These are phyloP conservation scores for Cladosporium sphaerospermum DNA, from an alignment of 2,329 filamentous ascomycete species.

Conservation along the genomic window DNA sequence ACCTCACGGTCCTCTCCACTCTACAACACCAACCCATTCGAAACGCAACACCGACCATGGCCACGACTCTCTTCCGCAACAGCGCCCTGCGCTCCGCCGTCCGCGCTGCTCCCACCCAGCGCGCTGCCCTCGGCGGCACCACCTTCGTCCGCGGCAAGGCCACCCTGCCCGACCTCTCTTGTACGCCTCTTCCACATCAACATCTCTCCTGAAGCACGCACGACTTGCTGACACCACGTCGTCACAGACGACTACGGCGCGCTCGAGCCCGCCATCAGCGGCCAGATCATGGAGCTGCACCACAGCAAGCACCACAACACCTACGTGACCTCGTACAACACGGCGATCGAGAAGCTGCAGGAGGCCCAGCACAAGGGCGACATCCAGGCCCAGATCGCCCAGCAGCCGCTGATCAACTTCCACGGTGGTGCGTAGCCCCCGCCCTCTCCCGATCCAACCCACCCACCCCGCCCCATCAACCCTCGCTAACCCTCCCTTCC, in stretches of 20 bases:
- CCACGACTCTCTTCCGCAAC: constrained; percentile 67
- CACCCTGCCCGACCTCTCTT: constrained; percentile 81
- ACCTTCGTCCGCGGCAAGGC: constrained; percentile 82
- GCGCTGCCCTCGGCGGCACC: constrained; percentile 61
- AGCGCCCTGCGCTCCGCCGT: constrained; percentile 65
- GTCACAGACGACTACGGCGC: constrained; percentile 85
- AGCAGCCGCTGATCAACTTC: constrained; percentile 58
- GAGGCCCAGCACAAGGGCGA: constrained; percentile 51
- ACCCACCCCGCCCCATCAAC: background rate
- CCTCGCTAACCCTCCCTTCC: background rate
- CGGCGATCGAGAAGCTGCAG: constrained; percentile 64
- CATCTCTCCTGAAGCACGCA: constrained; percentile 29
- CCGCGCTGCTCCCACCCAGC: constrained; percentile 56
- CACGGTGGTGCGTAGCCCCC: constrained; percentile 47
- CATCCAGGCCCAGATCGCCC: constrained; percentile 48
- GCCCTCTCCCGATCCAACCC: background rate
- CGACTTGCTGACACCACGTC: background rate
- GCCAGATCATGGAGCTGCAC: constrained; percentile 94
- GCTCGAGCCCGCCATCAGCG: constrained; percentile 76
- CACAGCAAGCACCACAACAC: constrained; percentile 92
- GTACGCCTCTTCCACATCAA: constrained; percentile 36
- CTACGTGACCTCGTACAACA: constrained; percentile 85
- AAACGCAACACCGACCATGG: constrained; percentile 50
- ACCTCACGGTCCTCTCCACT: background rate
- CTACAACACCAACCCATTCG: constrained; percentile 10